Conservation (phyloP, 2,329 filamentous ascomycete genomes). For the Hypoxylon sp. region DNA sequence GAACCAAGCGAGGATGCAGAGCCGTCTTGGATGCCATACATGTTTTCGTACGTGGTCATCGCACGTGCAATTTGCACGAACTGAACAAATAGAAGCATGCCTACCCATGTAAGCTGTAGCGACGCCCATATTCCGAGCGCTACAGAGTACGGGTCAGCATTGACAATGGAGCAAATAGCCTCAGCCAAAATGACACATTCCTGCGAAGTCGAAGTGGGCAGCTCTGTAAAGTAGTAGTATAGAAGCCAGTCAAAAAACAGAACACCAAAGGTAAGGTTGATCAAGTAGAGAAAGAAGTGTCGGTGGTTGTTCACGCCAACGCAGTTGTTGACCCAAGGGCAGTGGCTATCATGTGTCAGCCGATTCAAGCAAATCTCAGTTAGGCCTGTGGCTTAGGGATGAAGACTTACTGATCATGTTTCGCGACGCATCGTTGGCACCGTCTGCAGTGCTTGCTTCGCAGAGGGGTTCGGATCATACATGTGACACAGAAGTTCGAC, state of each 20-base stretch:
- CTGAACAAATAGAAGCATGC: slow-evolving; percentile 96
- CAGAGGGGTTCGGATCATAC: slow-evolving; percentile 92
- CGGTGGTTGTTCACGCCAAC: slow-evolving; percentile 95
- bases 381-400: no score
- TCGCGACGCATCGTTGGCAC: slow-evolving; percentile 91
- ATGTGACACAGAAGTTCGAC: slow-evolving; percentile 89
- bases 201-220: slow-evolving; percentile 62
- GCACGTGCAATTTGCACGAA: slow-evolving; percentile 90
- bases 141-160: slow-evolving; percentile 84
- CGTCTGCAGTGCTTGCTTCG: slow-evolving; percentile 95
- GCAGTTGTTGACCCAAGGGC: slow-evolving; percentile 98
- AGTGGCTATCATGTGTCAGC: slow-evolving; percentile 70
- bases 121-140: slow-evolving; percentile 80
- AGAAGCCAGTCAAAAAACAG: slow-evolving; percentile 74
- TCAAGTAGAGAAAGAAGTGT: slow-evolving; percentile 91
- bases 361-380: neutral
- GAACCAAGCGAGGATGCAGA: slow-evolving; percentile 66
- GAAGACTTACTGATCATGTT: slow-evolving; percentile 89
- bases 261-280: slow-evolving; percentile 80
- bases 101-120: slow-evolving; percentile 91
- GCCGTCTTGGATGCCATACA: slow-evolving; percentile 78
- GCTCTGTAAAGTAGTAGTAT: slow-evolving; percentile 72
- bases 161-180: slow-evolving; percentile 76
- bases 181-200: slow-evolving; percentile 81
- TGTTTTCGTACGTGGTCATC: slow-evolving; percentile 96